Base-by-base conservation (phyloP, 208 protist species). In the Naegleria lovaniensis region DNA sequence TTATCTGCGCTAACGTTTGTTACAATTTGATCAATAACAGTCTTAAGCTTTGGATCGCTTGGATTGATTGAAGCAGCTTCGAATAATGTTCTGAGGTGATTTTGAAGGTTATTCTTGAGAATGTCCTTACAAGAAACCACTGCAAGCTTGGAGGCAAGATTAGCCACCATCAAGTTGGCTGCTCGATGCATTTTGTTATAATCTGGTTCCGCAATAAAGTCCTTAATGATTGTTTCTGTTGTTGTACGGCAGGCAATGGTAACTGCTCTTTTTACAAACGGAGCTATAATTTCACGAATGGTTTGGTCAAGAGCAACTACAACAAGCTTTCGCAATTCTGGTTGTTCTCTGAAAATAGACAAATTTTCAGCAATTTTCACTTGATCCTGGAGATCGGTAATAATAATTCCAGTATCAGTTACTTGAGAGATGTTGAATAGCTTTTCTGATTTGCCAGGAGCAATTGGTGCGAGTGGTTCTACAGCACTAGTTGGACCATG, bases 201-300 rank as follows among this genome's bases (percentile, higher is more conserved):
- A 93, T 98, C 96, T 22, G 94, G 92, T 93, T 99, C 98, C 58
- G 96, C 94, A 4, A 97, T 95, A 94, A 99, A 99, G 93, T 99
- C 98, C 94, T 99, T 99, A 76, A 95, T 67, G 11, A 99, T 92
- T 33, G 99, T 93, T 83, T 98, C 95, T 86, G 93, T 93, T 15
- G 98, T 96, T 41, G 98, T 98, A 41, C 97, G 95, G 48, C 95
- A 96, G 22, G 97, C 95, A 90, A 99, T 98, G 0, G 95, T 96
- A 29, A 96, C 96, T 9, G 95, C 97, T 51, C 98, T 96, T 83
- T 98, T 96, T 36, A 99, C 97, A 33, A 98, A 95, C 25, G 94
- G 94, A 55, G 33, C 88, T 85, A 96, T 95, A 88, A 97, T 96
- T 40, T 98, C 97, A 38, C 96, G 90, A 58, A 99, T 96, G 5